Conservation (phyloP, 2,329 filamentous ascomycete species). For the Drechslera avenae region DNA sequence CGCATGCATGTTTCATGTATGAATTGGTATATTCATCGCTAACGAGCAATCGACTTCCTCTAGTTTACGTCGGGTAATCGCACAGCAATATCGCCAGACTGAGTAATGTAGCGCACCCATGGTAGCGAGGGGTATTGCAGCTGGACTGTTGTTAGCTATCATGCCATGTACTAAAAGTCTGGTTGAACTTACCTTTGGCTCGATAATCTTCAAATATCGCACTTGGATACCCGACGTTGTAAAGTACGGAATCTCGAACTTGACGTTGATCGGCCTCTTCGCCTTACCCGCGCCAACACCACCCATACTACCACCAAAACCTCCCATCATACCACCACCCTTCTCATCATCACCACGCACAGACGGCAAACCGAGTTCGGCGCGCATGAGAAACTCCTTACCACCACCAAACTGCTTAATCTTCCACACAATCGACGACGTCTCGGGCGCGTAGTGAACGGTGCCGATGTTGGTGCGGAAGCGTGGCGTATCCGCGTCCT, state of each 20-base stretch:
- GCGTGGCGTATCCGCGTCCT: conserved; percentile 92
- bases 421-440: conserved; percentile 98
- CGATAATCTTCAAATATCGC: conserved; percentile 97
- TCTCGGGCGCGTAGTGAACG: conserved; percentile 96
- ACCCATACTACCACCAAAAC: conserved; percentile 96
- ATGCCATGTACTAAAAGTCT: background rate
- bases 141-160: conserved; percentile 54
- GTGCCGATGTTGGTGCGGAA: conserved; percentile 98
- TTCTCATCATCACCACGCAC: conserved; percentile 95
- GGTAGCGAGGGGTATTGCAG: conserved; percentile 97
- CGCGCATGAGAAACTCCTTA: conserved; percentile 98
- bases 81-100: conserved; percentile 95
- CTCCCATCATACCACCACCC: conserved; percentile 96
- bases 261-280: conserved; percentile 96
- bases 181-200: conserved; percentile 83
- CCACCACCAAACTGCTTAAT: conserved; percentile 99
- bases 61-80: conserved; percentile 87
- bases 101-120: conserved; percentile 98
- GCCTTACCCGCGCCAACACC: conserved; percentile 81
- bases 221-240: conserved; percentile 99
- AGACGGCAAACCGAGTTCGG: conserved; percentile 89
- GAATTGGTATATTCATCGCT: conserved; percentile 3
- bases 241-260: conserved; percentile 99
- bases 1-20: background rate
- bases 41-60: background rate